Conservation (phyloP, 164 flowering plant species). For the Annona cherimola region DNA sequence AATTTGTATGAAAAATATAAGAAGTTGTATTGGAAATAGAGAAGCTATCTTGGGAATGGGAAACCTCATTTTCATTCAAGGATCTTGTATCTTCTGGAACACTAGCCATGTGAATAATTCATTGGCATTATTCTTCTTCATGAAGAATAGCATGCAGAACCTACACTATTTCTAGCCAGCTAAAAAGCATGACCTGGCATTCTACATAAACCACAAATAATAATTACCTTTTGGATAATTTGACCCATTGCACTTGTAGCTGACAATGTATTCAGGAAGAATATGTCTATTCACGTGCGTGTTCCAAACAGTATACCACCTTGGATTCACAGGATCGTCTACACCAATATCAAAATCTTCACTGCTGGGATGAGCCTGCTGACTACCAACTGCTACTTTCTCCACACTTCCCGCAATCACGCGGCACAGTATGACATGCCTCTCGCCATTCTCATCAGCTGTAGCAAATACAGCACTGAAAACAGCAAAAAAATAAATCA, state of each 20-base stretch:
- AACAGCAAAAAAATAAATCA: background rate
- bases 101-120: no score
- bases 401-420: slow-evolving; percentile 54
- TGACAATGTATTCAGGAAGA: slow-evolving; percentile 52
- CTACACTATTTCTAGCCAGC: no score
- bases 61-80: no score
- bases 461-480: slow-evolving; percentile 34
- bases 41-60: no score
- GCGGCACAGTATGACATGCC: slow-evolving; percentile 49
- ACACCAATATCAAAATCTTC: slow-evolving; percentile 45
- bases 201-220: no score
- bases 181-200: no score
- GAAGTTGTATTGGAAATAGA: no score
- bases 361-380: slow-evolving; percentile 36
- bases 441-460: slow-evolving; percentile 38
- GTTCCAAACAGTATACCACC: slow-evolving; percentile 47
- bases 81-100: no score
- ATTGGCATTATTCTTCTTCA: no score
- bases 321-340: slow-evolving; percentile 49
- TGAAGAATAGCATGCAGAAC: no score
- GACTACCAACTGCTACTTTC: slow-evolving; percentile 37
- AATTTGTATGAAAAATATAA: no score
- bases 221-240: slow-evolving; percentile 21
- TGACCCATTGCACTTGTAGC: slow-evolving; percentile 27
- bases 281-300: slow-evolving; percentile 43